Base-by-base conservation (phyloP, 345 rosid genomes). In the Punica granatum region DNA sequence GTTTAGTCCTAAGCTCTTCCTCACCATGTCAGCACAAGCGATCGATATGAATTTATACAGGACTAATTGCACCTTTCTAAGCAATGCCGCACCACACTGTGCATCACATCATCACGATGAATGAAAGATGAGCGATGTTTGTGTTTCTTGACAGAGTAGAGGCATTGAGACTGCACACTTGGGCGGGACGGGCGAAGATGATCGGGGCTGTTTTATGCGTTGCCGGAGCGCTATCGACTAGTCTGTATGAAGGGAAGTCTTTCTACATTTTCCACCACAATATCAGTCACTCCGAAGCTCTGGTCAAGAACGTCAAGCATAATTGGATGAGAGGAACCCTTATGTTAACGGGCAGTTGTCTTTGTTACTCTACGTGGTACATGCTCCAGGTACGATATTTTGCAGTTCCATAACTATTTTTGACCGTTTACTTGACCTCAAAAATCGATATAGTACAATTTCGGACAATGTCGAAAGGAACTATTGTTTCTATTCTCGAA, bases 321-420 rank as follows among this genome's bases (percentile, higher is more conserved):
- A 69, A 78, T 26, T 73, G 72, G 75, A 32, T 75, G 23, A 67
- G 79, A 3, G 89, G 89, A 28, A 66, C 83, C 4, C 43, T 80
- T 34, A 28, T 78, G 75, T 72, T 85, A 14, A 2, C 65, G 0
- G 83, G 71, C 0, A 70, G 84, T 44, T 75, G 75, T 71, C 30
- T 82, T 9, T 78, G 60, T 35, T 82, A 73, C 51, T 76, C 83
- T 14, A 4, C 41, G 21, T 85, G 89, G 89, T 80, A 69, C 36
- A 75, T 73, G 35, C 15, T 80, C 32, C 86, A 81, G 85, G 88
- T 84, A 56, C 3, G 30, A 25, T 3, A 54, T 48, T 28, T 60
- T 44, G 41, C 41, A 37, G 41, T n/a, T n/a, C n/a, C 41, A 37
- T 4, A 37, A 37, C 41, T 37, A 37, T 4, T 11, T 37, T 37